Evolutionary conservation across 1,284 basidiomycete genomes (phyloP).

Genomic region (Pseudozyma sp.): DNA sequence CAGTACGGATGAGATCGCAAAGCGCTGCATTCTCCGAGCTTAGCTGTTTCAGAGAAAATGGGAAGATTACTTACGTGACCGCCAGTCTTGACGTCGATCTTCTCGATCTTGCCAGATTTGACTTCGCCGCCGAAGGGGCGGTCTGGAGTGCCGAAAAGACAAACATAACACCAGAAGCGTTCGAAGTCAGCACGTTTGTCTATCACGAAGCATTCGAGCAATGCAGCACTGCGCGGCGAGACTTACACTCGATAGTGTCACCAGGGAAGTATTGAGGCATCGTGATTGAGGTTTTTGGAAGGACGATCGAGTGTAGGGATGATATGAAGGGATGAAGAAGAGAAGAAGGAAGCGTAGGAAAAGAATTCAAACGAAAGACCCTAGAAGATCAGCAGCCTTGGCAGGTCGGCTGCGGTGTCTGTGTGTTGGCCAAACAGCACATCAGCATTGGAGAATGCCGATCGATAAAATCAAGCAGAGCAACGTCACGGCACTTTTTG

Average conservation of each 20-base stretch:
- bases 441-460: slow-evolving; percentile 13
- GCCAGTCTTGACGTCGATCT: slow-evolving; percentile 63
- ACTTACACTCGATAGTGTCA: slow-evolving; percentile 61
- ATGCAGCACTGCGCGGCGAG: not conserved
- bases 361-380: not conserved
- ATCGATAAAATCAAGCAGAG: slow-evolving; percentile 26
- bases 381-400: not conserved
- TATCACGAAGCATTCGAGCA: not conserved
- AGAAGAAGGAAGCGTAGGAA: not conserved
- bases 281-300: slow-evolving; percentile 5
- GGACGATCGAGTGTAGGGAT: not conserved
- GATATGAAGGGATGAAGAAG: slow-evolving; percentile 4
- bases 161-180: not conserved
- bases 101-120: slow-evolving; percentile 64
- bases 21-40: not conserved
- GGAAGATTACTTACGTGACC: slow-evolving; percentile 53
- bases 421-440: not conserved
- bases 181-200: slow-evolving; percentile 1
- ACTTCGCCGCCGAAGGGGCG: slow-evolving; percentile 62
- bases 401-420: slow-evolving; percentile 16
- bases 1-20: not conserved
- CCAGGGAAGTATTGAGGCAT: slow-evolving; percentile 61
- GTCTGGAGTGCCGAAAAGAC: slow-evolving; percentile 24
- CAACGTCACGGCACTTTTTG: slow-evolving; percentile 24
- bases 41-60: not conserved